Percentiles rank a stretch among this genome's conserved stretches.
phyloP scores from a whole-genome alignment of 305 asterid species.

The Ilex paraguariensis region DNA sequence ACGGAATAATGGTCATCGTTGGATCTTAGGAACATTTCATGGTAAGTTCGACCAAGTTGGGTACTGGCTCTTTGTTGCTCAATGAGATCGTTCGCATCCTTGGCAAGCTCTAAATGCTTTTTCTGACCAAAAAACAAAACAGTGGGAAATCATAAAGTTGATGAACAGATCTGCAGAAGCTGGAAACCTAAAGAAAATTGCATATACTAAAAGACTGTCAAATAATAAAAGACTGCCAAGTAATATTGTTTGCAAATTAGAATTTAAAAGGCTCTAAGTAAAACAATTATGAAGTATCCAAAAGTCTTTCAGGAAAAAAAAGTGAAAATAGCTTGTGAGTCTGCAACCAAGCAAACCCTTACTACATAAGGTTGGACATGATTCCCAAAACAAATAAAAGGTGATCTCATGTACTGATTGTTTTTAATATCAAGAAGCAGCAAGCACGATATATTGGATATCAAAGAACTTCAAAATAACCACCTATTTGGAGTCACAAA shows the following conservation, averaged over 20 bases:
- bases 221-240: background rate
- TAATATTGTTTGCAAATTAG: background rate
- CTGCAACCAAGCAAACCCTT: too few relatives aligned
- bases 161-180: background rate
- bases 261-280: background rate
- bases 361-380: too few relatives aligned
- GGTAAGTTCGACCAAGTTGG: constrained; percentile 96
- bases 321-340: too few relatives aligned
- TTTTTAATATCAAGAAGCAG: too few relatives aligned
- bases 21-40: constrained; percentile 75
- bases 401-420: too few relatives aligned
- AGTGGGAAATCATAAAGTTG: background rate
- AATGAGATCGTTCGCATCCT: constrained; percentile 56
- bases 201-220: background rate
- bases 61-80: constrained; percentile 98
- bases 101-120: constrained; percentile 84
- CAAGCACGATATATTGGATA: too few relatives aligned
- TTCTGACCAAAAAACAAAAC: constrained; percentile 43
- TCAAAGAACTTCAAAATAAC: too few relatives aligned
- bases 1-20: constrained; percentile 74
- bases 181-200: constrained; percentile 8
- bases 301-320: too few relatives aligned
- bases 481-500: too few relatives aligned
- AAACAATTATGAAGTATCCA: too few relatives aligned
- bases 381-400: too few relatives aligned